These are phyloP conservation scores for Paraconiothyrium brasiliense DNA, from an alignment of 2,329 filamentous ascomycete genomes.

Conservation along the genomic window DNA sequence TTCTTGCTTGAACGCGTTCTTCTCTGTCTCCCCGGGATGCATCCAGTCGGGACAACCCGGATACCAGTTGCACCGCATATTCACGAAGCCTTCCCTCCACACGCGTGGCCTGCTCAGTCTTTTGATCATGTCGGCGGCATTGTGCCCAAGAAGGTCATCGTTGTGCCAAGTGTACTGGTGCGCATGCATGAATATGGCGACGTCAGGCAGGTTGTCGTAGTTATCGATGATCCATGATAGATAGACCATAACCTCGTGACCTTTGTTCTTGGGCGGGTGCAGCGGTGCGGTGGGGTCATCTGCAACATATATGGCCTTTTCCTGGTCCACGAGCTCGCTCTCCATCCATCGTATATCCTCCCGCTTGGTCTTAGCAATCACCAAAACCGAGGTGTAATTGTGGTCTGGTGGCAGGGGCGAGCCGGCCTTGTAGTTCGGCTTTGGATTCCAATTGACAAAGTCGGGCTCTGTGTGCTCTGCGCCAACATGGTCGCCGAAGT, in stretches of 20 bases:
- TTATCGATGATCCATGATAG: constrained; percentile 69
- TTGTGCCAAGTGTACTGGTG: constrained; percentile 69
- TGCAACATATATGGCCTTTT: constrained; percentile 61
- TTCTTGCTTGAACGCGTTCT: constrained; percentile 54
- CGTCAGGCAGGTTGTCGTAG: constrained; percentile 67
- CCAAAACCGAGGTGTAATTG: constrained; percentile 63
- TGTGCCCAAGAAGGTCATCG: constrained; percentile 58
- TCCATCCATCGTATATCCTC: constrained; percentile 67
- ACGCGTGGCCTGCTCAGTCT: constrained; percentile 58
- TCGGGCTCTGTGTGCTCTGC: constrained; percentile 33
- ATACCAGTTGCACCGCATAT: constrained; percentile 64
- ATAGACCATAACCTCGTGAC: constrained; percentile 71
- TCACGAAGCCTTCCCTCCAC: constrained; percentile 62
- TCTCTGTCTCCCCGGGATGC: constrained; percentile 54
- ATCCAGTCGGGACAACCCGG: constrained; percentile 66
- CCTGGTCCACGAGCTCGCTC: constrained; percentile 59
- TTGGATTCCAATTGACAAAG: constrained; percentile 51
- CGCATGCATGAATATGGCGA: constrained; percentile 69
- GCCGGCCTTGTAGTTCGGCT: constrained; percentile 43
- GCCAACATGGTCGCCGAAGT: constrained; percentile 47
- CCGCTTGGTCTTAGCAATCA: constrained; percentile 62
- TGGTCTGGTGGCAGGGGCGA: constrained; percentile 53
- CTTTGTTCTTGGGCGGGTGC: constrained; percentile 66
- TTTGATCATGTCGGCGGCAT: constrained; percentile 57
- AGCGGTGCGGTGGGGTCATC: constrained; percentile 59